Percentiles rank a stretch among this genome's conserved stretches.
phyloP scores from a whole-genome alignment of 2,329 filamentous ascomycete genomes.

The Alternaria sp. region DNA sequence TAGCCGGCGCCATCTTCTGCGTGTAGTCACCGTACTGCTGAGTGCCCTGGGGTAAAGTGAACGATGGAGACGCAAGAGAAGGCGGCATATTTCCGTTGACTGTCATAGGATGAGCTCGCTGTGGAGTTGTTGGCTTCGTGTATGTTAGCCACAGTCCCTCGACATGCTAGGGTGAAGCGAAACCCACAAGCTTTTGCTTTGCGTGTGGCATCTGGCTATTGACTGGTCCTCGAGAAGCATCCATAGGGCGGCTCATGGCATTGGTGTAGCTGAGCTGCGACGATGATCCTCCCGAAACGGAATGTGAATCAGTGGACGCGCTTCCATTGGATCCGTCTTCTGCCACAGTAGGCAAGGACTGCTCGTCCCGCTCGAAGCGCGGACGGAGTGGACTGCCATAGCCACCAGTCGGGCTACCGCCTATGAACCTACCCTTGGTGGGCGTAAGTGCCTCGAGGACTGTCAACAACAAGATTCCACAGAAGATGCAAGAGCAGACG shows the following conservation, averaged over 20 bases:
- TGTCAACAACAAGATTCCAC: slow-evolving; percentile 10
- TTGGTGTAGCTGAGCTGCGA: slow-evolving; percentile 3
- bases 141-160: neutral
- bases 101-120: slow-evolving; percentile 2
- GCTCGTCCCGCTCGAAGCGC: slow-evolving; percentile 6
- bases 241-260: neutral
- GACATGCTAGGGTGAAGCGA: neutral
- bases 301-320: slow-evolving; percentile 12
- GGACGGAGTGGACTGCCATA: neutral
- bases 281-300: slow-evolving; percentile 19
- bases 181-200: slow-evolving; percentile 16
- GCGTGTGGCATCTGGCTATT: neutral
- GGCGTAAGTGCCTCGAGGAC: slow-evolving; percentile 12
- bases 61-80: neutral
- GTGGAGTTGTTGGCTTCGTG: slow-evolving; percentile 5
- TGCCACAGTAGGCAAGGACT: slow-evolving; percentile 7
- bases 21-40: slow-evolving; percentile 8
- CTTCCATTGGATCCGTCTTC: slow-evolving; percentile 15
- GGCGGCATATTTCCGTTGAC: neutral
- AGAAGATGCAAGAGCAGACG: neutral
- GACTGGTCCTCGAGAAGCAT: slow-evolving; percentile 6
- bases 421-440: neutral
- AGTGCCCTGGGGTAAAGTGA: slow-evolving; percentile 1
- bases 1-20: slow-evolving; percentile 1
- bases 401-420: neutral